phyloP scores from a whole-genome alignment of 768 basidiomycete species.

The Phanerochaete sordida region DNA sequence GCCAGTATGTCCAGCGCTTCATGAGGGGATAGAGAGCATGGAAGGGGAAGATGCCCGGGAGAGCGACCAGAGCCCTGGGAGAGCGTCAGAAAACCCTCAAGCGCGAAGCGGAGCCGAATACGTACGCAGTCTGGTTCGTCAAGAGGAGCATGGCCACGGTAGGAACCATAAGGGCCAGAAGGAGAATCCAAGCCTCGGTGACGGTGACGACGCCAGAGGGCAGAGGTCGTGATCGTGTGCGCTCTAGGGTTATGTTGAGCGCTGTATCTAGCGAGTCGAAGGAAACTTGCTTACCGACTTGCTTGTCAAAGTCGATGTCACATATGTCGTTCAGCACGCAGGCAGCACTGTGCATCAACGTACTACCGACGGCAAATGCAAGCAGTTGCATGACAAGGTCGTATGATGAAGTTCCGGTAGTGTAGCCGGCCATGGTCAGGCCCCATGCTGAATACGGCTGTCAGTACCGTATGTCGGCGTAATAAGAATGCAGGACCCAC shows the following conservation, averaged over 20 bases:
- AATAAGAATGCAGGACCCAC: slow-evolving; percentile 13
- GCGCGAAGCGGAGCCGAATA: neutral
- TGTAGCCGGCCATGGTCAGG: slow-evolving; percentile 20
- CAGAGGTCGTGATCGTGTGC: slow-evolving; percentile 31
- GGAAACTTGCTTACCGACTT: slow-evolving; percentile 29
- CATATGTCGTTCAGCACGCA: slow-evolving; percentile 25
- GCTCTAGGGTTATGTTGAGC: slow-evolving; percentile 20
- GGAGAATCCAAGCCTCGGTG: slow-evolving; percentile 26
- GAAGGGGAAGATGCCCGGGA: slow-evolving; percentile 17
- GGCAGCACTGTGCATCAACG: slow-evolving; percentile 18
- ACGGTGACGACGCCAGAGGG: slow-evolving; percentile 30
- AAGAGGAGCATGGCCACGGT: slow-evolving; percentile 13
- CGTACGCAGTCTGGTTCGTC: slow-evolving; percentile 17
- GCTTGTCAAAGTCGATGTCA: slow-evolving; percentile 29
- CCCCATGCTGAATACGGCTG: slow-evolving; percentile 19
- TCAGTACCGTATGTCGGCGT: no score
- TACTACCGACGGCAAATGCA: slow-evolving; percentile 18
- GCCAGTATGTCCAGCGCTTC: slow-evolving; percentile 57
- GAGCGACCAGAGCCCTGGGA: slow-evolving; percentile 9
- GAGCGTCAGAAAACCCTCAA: neutral
- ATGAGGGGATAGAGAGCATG: slow-evolving; percentile 42
- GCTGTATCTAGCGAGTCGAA: neutral
- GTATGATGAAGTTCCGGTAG: slow-evolving; percentile 6
- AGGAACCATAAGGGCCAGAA: slow-evolving; percentile 17
- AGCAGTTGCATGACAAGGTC: slow-evolving; percentile 9